Percentiles rank a stretch among this genome's conserved stretches.
These are phyloP conservation scores for Odonthalia washingtoniensis DNA, from an alignment of 31 red algal genomes.

Conservation along the genomic window DNA sequence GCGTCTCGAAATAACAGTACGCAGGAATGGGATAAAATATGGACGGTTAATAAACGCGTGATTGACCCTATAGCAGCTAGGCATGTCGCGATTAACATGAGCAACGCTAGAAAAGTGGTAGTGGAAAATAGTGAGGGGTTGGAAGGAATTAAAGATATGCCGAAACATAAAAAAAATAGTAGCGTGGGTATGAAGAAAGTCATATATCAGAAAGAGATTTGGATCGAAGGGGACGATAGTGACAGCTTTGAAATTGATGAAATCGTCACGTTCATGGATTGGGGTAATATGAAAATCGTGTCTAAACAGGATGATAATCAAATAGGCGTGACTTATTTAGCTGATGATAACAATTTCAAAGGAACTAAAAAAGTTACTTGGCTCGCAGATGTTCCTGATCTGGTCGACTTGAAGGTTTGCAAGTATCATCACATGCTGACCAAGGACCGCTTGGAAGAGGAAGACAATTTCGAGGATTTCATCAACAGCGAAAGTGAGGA, in stretches of 20 bases:
- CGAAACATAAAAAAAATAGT: conserved; percentile 96
- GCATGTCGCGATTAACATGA: conserved; percentile 82
- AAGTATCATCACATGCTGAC: conserved; percentile 88
- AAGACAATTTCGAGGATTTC: conserved; percentile 85
- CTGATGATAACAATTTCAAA: conserved; percentile 98
- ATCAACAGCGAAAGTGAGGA: conserved; percentile 69
- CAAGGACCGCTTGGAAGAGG: conserved; percentile 98
- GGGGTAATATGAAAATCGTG: conserved; percentile 91
- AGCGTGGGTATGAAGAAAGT: conserved; percentile 89
- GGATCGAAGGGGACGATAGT: conserved; percentile 90
- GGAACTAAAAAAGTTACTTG: conserved; percentile 98
- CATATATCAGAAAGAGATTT: conserved; percentile 70
- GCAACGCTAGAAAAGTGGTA: conserved; percentile 40
- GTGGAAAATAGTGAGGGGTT: conserved; percentile 53
- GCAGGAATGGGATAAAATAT: conserved; percentile 99
- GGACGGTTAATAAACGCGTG: conserved; percentile 98
- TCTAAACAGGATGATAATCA: conserved; percentile 59
- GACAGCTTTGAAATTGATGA: conserved; percentile 77
- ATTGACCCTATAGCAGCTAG: conserved; percentile 96
- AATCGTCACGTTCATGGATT: conserved; percentile 99
- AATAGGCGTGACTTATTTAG: conserved; percentile 73
- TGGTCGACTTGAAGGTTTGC: conserved; percentile 82
- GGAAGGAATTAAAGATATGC: conserved; percentile 72
- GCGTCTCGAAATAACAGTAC: conserved; percentile 86
- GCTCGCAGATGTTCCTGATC: conserved; percentile 87